Evolutionary conservation across 108 stramenopile genomes (phyloP).

Genomic region (Pseudonitzschia delicatissima): DNA sequence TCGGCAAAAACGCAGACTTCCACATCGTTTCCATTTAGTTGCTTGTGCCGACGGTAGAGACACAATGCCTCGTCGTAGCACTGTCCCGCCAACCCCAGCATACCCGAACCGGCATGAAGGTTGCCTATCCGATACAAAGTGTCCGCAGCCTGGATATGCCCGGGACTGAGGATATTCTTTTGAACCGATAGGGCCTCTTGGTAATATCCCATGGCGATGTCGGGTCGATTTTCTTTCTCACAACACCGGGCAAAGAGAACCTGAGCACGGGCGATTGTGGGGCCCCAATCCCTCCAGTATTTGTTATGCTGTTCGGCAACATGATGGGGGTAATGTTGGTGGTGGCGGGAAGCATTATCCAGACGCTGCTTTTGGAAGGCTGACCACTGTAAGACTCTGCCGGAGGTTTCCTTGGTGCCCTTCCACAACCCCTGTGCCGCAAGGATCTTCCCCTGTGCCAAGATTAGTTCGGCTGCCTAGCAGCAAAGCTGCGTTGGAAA

Average conservation of each 20-base stretch:
- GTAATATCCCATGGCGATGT: constrained; percentile 6
- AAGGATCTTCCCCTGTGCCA: background rate
- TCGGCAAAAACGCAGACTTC: background rate
- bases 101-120: background rate
- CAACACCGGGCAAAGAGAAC: background rate
- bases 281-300: constrained; percentile 3
- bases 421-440: constrained; percentile 5
- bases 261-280: background rate
- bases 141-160: background rate
- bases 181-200: constrained; percentile 1
- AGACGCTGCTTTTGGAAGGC: background rate
- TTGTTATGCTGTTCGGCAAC: background rate
- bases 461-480: background rate
- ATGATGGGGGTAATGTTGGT: background rate
- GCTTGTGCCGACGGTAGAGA: background rate
- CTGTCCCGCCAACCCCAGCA: background rate
- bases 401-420: background rate
- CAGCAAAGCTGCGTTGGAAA: constrained; percentile 9
- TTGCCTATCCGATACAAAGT: constrained; percentile 14
- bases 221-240: background rate
- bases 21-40: background rate
- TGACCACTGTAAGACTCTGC: background rate
- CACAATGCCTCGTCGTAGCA: constrained; percentile 4
- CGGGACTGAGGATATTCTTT: background rate
- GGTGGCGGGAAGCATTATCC: no score